These are phyloP conservation scores for Talaromyces sp. DNA, from an alignment of 2,329 filamentous ascomycete species.

Conservation along the genomic window DNA sequence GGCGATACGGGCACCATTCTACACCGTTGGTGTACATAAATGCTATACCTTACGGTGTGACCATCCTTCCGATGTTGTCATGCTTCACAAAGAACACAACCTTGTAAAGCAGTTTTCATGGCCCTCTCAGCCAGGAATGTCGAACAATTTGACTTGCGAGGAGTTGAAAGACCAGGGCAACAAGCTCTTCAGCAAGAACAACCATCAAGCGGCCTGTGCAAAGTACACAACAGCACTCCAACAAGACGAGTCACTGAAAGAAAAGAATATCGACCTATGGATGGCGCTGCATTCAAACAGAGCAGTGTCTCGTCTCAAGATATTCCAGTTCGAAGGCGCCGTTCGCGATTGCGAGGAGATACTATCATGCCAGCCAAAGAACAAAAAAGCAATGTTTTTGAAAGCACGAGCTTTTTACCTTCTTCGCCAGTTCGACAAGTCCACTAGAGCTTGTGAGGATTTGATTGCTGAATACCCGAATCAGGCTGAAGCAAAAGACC, in stretches of 20 bases:
- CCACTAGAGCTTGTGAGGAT: neutral
- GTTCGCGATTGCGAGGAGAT: neutral
- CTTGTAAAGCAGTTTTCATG: neutral
- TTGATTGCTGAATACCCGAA: neutral
- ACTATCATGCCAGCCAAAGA: neutral
- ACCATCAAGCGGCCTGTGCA: neutral
- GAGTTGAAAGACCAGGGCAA: neutral
- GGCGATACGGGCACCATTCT: neutral
- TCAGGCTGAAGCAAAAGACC: neutral
- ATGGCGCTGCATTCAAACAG: neutral
- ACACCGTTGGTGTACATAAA: neutral
- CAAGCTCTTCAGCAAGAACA: neutral
- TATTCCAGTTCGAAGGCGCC: neutral
- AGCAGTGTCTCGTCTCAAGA: neutral
- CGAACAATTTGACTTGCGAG: neutral
- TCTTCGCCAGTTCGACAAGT: neutral
- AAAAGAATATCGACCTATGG: neutral
- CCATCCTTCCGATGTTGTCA: neutral
- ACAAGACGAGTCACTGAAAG: neutral
- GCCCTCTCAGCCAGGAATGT: neutral
- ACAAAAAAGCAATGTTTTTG: neutral
- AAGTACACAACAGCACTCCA: neutral
- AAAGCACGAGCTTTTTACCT: neutral
- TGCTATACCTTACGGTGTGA: neutral
- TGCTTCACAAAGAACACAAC: neutral